Base-by-base conservation (phyloP, 1,284 basidiomycete genomes). In the Apiotrichum gamsii region DNA sequence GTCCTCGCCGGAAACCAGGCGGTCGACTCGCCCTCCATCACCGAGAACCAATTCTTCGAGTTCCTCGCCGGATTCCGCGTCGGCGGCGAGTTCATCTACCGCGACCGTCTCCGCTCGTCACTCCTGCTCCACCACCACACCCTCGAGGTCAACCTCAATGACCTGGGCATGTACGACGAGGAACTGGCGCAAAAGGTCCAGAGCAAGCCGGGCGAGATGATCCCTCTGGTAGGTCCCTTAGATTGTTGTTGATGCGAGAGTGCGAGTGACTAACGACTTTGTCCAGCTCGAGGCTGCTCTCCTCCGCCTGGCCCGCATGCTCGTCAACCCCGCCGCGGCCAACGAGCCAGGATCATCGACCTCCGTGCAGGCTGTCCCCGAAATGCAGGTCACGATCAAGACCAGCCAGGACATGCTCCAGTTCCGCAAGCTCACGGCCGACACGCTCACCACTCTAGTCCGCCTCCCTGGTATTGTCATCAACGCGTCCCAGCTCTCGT, bases 391-490 rank as follows among this genome's bases (percentile, higher is more conserved):
- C 45, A 90, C 87, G 21, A 77, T 98, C 31, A 83, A 81, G 61
- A 91, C 88, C 16, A 86, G 86, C 9, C 80, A 91, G 56, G 95
- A 95, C 72, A 80, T 98, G 74, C 82, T 89, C 52, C 88, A 90
- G 65, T 97, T 98, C 74, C 83, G 95, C 40, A 89, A 95, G 45
- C 80, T 96, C 35, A 86, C 84, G 51, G 94, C 95, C 5, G 82
- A 93, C 59, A 91, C 86, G 23, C 87, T 97, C 77, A 91, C 93
- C 62, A 91, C 89, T 61, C 83, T 99, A 34, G 94, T 98, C 29
- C 85, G 95, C 53, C 82, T 98, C 34, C 95, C 95, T 1, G 95
- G 95, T 28, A 99, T 99, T 62, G 91, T 99, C 65, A 96, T 98
- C 67, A 94, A 93, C 31, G 87, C 95, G 1, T 95, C 93, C 5